Base-by-base conservation (phyloP, 164 flowering plant species). In the Macadamia tetraphylla region DNA sequence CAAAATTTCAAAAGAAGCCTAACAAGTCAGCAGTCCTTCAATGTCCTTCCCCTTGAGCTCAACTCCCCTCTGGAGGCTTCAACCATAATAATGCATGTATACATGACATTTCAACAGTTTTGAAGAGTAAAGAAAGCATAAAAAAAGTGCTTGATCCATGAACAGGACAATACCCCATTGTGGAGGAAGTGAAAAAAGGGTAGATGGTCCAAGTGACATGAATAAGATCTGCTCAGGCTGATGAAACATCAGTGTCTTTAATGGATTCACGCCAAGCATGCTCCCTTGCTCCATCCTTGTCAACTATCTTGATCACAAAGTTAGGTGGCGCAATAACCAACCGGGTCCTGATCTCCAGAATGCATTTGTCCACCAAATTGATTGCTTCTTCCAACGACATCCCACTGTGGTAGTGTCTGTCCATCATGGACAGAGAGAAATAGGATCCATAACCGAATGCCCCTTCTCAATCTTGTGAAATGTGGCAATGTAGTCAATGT, bases 401-500 rank as follows among this genome's bases (percentile, higher is more conserved):
- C 66, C 88, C 87, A 51, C 83, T 85, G 72, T 84, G 93, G 80
- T 81, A 94, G 86, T 88, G 94, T 53, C 98, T 75, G 74, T 94
- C 97, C 98, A 94, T 92, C 95, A 88, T 84, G 62, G 98, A 56
- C 12, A 94, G 91, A 7, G 88, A 81, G 75, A 94, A 94, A 66
- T 88, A 94, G 29, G 97, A 85, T 1, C 98, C 97, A 52, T 94
- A 94, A 17, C 98, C 98, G 79, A 94, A 94, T 23, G 98, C 97
- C 29, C 97, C 85, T 90, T 92, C 13, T 94, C 95, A 40, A 94
- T 77, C 84, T 94, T 94, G 93, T 91, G 96, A 65, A 88, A 84
- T n/a, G 95, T 79, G 1, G 98, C 96, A 78, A 92, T 92, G 78
- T 94, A 94, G 81, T 94, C 99, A 1, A 94, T 84, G 83, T 82